These are phyloP conservation scores for Ilyonectria destructans DNA, from an alignment of 2,329 filamentous ascomycete genomes.

Conservation along the genomic window DNA sequence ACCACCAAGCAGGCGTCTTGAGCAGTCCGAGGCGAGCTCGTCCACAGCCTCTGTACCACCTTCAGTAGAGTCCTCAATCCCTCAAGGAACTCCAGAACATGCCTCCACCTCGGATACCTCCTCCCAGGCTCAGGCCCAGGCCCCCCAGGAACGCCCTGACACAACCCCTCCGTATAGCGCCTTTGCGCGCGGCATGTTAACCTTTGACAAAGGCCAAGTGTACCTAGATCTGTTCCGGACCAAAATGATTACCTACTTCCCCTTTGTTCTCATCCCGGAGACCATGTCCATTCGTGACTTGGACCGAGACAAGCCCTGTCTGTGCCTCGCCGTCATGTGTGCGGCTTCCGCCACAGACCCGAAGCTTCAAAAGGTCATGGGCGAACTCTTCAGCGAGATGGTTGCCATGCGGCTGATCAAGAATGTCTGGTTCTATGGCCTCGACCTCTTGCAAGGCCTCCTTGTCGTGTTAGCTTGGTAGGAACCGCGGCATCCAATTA, in stretches of 20 bases:
- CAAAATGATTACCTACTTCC: constrained; percentile 50
- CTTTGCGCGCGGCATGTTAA: constrained; percentile 43
- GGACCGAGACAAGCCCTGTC: constrained; percentile 40
- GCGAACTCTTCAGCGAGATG: constrained; percentile 49
- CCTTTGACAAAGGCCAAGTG: constrained; percentile 45
- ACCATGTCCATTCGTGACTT: constrained; percentile 40
- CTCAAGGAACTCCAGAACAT: constrained; percentile 22
- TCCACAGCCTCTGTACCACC: constrained; percentile 35
- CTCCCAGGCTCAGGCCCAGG: constrained; percentile 20
- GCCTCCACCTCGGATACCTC: constrained; percentile 9
- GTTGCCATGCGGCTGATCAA: constrained; percentile 43
- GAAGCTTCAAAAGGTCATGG: constrained; percentile 46
- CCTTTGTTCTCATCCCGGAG: constrained; percentile 49
- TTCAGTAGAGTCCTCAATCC: constrained; percentile 31
- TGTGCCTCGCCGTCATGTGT: constrained; percentile 52
- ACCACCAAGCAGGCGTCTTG: constrained; percentile 34
- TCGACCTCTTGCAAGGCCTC: constrained; percentile 52
- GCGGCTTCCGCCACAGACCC: constrained; percentile 44
- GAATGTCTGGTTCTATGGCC: constrained; percentile 44
- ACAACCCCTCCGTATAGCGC: constrained; percentile 41
- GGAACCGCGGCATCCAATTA: neutral
- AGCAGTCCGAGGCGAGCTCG: constrained; percentile 34
- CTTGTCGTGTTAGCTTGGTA: constrained; percentile 54
- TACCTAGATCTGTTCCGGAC: constrained; percentile 45
- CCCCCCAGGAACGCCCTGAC: constrained; percentile 30